Conservation (phyloP, 2,329 filamentous ascomycete genomes). For the Lachnellula arida region DNA sequence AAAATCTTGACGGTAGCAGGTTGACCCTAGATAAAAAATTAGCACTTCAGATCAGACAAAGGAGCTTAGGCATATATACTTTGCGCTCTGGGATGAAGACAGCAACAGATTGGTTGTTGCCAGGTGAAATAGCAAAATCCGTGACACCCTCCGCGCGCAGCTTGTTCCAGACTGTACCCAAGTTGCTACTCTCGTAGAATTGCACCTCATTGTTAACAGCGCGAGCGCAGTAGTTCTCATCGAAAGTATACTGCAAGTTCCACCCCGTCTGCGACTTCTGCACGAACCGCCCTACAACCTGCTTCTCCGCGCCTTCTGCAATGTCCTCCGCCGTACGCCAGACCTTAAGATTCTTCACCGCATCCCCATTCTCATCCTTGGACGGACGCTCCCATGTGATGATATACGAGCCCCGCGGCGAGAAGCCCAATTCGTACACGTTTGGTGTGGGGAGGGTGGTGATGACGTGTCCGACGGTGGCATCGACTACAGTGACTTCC, state of each 20-base stretch:
- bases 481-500: conserved; percentile 79
- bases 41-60: conserved; percentile 8
- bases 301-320: conserved; percentile 57
- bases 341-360: conserved; percentile 93
- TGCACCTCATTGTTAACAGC: conserved; percentile 96
- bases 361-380: conserved; percentile 91
- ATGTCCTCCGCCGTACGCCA: conserved; percentile 78
- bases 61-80: conserved; percentile 45
- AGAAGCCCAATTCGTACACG: conserved; percentile 93
- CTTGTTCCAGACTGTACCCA: conserved; percentile 91
- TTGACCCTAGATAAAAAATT: conserved; percentile 61
- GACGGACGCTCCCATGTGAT: conserved; percentile 94
- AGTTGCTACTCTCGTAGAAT: conserved; percentile 85
- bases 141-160: conserved; percentile 84
- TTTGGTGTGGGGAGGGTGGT: conserved; percentile 73
- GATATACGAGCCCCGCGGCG: conserved; percentile 83
- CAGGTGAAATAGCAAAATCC: conserved; percentile 86
- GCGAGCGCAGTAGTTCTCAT: conserved; percentile 90
- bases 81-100: conserved; percentile 95
- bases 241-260: conserved; percentile 94
- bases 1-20: conserved; percentile 92
- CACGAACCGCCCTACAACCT: conserved; percentile 82
- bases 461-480: conserved; percentile 68
- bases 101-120: conserved; percentile 85
- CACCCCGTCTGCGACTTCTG: conserved; percentile 94